These are phyloP conservation scores for Daldinia grandis DNA, from an alignment of 495 filamentous ascomycete species.

Conservation along the genomic window DNA sequence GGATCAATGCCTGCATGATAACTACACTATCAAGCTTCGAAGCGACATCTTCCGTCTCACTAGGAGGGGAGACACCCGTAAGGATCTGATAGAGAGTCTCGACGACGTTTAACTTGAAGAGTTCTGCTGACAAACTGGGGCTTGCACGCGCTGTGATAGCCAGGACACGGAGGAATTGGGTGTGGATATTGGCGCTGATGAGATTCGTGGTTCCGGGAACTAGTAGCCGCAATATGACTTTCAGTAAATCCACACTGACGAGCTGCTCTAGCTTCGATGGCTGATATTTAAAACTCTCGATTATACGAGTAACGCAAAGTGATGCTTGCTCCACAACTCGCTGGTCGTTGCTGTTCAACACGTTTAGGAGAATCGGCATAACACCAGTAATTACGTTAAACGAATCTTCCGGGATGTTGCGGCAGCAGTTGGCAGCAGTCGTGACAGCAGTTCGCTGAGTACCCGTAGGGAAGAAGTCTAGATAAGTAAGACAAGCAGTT, in stretches of 20 bases:
- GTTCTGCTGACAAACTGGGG: conserved; percentile 82
- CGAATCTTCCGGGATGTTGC: conserved; percentile 92
- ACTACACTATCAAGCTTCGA: conserved; percentile 94
- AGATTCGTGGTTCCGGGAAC: conserved; percentile 95
- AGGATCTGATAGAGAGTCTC: conserved; percentile 98
- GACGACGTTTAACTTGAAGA: conserved; percentile 96
- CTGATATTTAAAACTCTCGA: conserved; percentile 93
- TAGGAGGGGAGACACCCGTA: conserved; percentile 92
- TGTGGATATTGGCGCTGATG: conserved; percentile 95
- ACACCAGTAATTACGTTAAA: conserved; percentile 89
- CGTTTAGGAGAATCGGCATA: conserved; percentile 92
- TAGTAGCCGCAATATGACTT: conserved; percentile 86
- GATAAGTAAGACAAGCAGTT: conserved; percentile 89
- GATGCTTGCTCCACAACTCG: conserved; percentile 97
- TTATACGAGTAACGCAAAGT: conserved; percentile 93
- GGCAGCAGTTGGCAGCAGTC: conserved; percentile 96
- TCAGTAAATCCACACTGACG: conserved; percentile 84
- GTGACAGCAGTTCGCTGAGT: conserved; percentile 96
- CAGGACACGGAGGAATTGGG: conserved; percentile 91
- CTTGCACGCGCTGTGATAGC: conserved; percentile 89
- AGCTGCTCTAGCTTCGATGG: conserved; percentile 90
- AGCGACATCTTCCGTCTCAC: conserved; percentile 79
- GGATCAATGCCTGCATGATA: conserved; percentile 98
- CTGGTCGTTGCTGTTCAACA: conserved; percentile 90
- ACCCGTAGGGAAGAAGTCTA: conserved; percentile 98